These are phyloP conservation scores for Collybiopsis luxurians DNA, from an alignment of 768 basidiomycete genomes.

Conservation along the genomic window DNA sequence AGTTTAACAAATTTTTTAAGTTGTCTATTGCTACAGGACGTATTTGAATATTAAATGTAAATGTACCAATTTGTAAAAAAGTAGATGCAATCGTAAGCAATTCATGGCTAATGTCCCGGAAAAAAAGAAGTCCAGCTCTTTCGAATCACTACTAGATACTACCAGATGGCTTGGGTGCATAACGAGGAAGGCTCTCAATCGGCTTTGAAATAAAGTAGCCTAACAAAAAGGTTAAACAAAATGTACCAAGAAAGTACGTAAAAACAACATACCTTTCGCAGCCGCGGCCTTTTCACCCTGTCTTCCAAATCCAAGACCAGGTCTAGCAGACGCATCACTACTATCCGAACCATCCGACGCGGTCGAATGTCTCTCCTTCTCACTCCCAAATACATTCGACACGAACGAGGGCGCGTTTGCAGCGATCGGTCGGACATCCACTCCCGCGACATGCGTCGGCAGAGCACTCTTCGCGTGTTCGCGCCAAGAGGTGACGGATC, in stretches of 20 bases:
- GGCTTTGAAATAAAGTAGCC: slow-evolving; percentile 61
- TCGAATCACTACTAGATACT: not conserved
- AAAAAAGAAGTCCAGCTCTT: not conserved
- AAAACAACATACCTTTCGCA: slow-evolving; percentile 45
- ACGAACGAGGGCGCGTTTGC: slow-evolving; percentile 29
- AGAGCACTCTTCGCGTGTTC: slow-evolving; percentile 54
- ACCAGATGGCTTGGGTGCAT: slow-evolving; percentile 32
- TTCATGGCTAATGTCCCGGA: not conserved
- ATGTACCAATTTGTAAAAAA: too few relatives aligned
- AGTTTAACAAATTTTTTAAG: too few relatives aligned
- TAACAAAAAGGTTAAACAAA: slow-evolving; percentile 15
- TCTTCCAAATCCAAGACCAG: slow-evolving; percentile 73
- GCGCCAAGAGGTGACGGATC: slow-evolving; percentile 68
- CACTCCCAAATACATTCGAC: slow-evolving; percentile 26
- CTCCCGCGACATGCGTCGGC: slow-evolving; percentile 35
- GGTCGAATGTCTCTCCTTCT: slow-evolving; percentile 10
- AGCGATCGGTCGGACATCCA: slow-evolving; percentile 33
- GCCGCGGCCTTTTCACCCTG: slow-evolving; percentile 80
- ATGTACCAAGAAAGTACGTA: too few relatives aligned
- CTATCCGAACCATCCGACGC: slow-evolving; percentile 3
- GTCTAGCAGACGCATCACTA: slow-evolving; percentile 23
- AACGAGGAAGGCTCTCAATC: slow-evolving; percentile 52
- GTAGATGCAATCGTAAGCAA: not conserved
- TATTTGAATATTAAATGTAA: not conserved
- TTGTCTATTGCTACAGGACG: not conserved